Evolutionary conservation across 2,329 filamentous ascomycete species (phyloP).

Genomic region (Leptographium radiaticola): DNA sequence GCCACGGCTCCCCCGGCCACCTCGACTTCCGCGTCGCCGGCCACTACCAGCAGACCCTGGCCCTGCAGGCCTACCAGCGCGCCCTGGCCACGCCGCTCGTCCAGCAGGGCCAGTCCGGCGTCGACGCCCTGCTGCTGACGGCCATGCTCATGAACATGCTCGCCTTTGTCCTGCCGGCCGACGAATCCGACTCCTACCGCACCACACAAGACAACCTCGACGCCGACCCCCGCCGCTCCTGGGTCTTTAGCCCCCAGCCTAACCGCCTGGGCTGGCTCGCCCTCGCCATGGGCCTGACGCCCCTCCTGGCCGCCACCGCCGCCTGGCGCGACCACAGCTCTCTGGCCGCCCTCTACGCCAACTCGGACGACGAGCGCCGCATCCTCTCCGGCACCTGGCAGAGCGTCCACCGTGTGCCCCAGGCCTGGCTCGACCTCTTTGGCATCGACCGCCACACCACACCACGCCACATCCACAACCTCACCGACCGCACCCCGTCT

Average conservation of each 20-base stretch:
- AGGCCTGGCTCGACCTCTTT: conserved; percentile 11
- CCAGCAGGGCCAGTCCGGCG: conserved; percentile 9
- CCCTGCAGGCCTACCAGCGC: conserved; percentile 10
- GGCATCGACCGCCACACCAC: conserved; percentile 5
- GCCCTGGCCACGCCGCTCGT: conserved; percentile 10
- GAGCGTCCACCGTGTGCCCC: conserved; percentile 9
- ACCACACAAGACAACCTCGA: conserved; percentile 4
- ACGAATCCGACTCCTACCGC: conserved; percentile 4
- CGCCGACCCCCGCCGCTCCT: conserved; percentile 10
- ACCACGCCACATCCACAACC: background rate
- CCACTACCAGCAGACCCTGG: conserved; percentile 13
- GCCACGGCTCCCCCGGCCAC: conserved; percentile 8
- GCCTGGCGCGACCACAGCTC: conserved; percentile 9
- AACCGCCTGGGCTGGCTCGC: conserved; percentile 13
- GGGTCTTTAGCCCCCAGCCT: conserved; percentile 12
- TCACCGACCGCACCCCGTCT: background rate
- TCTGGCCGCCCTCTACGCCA: conserved; percentile 9
- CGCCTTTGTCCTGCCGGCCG: conserved; percentile 12
- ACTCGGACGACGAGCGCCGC: conserved; percentile 10
- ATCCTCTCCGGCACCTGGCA: conserved; percentile 10
- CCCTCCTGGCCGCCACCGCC: conserved; percentile 10
- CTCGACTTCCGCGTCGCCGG: conserved; percentile 10
- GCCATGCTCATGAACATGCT: conserved; percentile 15
- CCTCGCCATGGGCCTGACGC: conserved; percentile 10
- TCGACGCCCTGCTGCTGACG: conserved; percentile 12